phyloP scores from a whole-genome alignment of 2,329 filamentous ascomycete genomes.

The Emergomyces orientalis region DNA sequence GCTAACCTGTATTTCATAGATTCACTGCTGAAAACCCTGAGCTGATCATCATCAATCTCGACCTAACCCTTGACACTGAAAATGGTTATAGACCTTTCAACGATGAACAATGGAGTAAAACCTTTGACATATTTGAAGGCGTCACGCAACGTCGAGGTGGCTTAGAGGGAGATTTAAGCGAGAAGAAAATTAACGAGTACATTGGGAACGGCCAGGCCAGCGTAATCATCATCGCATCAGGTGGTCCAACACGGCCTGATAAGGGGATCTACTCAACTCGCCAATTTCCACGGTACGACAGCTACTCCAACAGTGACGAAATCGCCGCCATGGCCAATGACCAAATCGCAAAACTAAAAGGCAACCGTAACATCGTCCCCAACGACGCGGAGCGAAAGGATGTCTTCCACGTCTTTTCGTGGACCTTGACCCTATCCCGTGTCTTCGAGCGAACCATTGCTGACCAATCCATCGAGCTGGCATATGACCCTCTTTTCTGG shows the following conservation, averaged over 20 bases:
- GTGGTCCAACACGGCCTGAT: conserved; percentile 24
- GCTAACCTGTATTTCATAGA: conserved; percentile 28
- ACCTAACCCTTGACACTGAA: conserved; percentile 38
- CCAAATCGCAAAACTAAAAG: conserved; percentile 29
- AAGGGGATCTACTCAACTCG: conserved; percentile 28
- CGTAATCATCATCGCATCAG: conserved; percentile 27
- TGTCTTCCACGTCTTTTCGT: conserved; percentile 13
- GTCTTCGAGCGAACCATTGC: conserved; percentile 9
- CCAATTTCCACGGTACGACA: conserved; percentile 29
- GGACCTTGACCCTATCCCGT: conserved; percentile 13
- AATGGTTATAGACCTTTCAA: conserved; percentile 31
- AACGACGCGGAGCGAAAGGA: conserved; percentile 10
- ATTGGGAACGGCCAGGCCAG: conserved; percentile 28
- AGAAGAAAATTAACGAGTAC: conserved; percentile 28
- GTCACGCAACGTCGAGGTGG: conserved; percentile 35
- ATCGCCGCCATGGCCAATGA: conserved; percentile 26
- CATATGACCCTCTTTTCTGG: conserved; percentile 12
- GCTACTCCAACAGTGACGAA: conserved; percentile 26
- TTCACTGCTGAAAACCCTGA: conserved; percentile 40
- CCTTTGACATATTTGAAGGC: conserved; percentile 35
- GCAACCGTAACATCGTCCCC: conserved; percentile 9
- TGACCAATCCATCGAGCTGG: conserved; percentile 9
- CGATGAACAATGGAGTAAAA: conserved; percentile 33
- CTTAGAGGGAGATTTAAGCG: conserved; percentile 25
- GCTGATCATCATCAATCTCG: conserved; percentile 41